A percentile compares a stretch with the other conserved stretches of the same genome.
phyloP scores from a whole-genome alignment of 2,329 filamentous ascomycete species.

The Ophiostoma angusticollis region DNA sequence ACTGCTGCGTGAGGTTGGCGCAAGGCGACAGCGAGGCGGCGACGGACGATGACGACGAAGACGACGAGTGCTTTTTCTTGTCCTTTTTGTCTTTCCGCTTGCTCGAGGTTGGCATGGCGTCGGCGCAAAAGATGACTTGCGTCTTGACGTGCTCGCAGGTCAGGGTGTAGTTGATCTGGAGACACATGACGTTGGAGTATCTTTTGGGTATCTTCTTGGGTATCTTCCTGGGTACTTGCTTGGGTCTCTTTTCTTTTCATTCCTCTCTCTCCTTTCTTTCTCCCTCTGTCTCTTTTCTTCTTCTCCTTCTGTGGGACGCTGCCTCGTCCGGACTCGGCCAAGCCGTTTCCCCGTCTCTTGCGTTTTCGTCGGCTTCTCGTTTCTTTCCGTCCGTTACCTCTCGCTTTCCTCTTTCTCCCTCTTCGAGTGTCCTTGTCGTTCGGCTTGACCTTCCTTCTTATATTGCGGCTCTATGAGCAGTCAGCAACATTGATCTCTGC shows the following conservation, averaged over 20 bases:
- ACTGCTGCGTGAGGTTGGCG: slow-evolving; percentile 28
- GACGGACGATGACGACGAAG: slow-evolving; percentile 11
- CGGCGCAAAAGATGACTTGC: slow-evolving; percentile 31
- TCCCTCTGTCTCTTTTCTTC: too few relatives aligned
- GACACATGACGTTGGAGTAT: slow-evolving; percentile 36
- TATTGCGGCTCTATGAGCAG: too few relatives aligned
- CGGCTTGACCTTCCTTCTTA: too few relatives aligned
- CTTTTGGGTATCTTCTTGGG: too few relatives aligned
- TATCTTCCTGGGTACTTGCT: neutral
- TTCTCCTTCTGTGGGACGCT: too few relatives aligned
- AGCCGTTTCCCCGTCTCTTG: too few relatives aligned
- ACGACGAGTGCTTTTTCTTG: slow-evolving; percentile 8
- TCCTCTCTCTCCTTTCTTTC: slow-evolving; percentile 19
- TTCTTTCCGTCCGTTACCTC: too few relatives aligned
- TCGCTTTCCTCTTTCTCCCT: too few relatives aligned
- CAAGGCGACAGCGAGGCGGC: slow-evolving; percentile 21
- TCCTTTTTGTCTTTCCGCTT: slow-evolving; percentile 1
- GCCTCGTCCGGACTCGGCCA: too few relatives aligned
- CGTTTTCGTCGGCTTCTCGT: too few relatives aligned
- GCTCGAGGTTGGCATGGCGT: slow-evolving; percentile 19
- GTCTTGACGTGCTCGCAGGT: slow-evolving; percentile 38
- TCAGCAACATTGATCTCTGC: too few relatives aligned
- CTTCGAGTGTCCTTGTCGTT: too few relatives aligned
- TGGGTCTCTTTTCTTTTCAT: neutral
- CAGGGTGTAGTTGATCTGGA: slow-evolving; percentile 35